A percentile compares a stretch with the other conserved stretches of the same genome.
These are phyloP conservation scores for Solanum medicagineum DNA, from an alignment of 257 asterid genomes.

Conservation along the genomic window DNA sequence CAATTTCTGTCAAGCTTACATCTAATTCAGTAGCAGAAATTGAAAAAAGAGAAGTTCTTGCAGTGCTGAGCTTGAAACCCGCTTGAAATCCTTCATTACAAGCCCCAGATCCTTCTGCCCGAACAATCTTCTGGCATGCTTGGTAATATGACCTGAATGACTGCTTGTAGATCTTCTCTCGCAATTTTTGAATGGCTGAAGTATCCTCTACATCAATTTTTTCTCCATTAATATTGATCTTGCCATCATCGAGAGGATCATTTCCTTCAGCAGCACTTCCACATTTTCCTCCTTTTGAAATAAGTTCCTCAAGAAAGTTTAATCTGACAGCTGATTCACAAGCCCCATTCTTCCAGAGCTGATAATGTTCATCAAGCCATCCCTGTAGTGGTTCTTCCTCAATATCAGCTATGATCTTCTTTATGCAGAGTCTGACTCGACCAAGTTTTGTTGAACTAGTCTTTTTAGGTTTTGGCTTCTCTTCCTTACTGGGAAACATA, in stretches of 20 bases:
- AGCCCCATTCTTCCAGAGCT: conserved; percentile 83
- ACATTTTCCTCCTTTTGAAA: conserved; percentile 36
- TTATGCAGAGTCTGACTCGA: conserved; percentile 58
- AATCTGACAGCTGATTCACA: conserved; percentile 87
- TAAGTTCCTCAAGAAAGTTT: conserved; percentile 78
- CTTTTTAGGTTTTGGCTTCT: conserved; percentile 65
- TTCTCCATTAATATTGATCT: conserved; percentile 45
- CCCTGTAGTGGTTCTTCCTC: conserved; percentile 99
- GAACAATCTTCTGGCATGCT: conserved; percentile 73
- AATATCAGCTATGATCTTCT: conserved; percentile 73
- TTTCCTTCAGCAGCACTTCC: conserved; percentile 37
- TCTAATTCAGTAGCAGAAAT: conserved; percentile 77
- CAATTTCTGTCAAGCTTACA: conserved; percentile 63
- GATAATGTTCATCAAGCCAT: conserved; percentile 98
- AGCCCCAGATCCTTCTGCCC: conserved; percentile 85
- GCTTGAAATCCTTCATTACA: conserved; percentile 83
- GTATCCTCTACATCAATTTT: conserved; percentile 59
- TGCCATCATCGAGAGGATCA: conserved; percentile 43
- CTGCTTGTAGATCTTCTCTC: conserved; percentile 63
- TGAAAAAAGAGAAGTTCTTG: conserved; percentile 68
- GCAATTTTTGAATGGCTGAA: conserved; percentile 54
- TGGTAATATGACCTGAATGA: conserved; percentile 77
- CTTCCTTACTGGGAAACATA: conserved; percentile 61
- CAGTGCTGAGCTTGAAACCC: conserved; percentile 81
- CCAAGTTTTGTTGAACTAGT: conserved; percentile 62